A percentile compares a stretch with the other conserved stretches of the same genome.
Evolutionary conservation across 1,284 basidiomycete species (phyloP).

Genomic region (Microbotryum saponariae): DNA sequence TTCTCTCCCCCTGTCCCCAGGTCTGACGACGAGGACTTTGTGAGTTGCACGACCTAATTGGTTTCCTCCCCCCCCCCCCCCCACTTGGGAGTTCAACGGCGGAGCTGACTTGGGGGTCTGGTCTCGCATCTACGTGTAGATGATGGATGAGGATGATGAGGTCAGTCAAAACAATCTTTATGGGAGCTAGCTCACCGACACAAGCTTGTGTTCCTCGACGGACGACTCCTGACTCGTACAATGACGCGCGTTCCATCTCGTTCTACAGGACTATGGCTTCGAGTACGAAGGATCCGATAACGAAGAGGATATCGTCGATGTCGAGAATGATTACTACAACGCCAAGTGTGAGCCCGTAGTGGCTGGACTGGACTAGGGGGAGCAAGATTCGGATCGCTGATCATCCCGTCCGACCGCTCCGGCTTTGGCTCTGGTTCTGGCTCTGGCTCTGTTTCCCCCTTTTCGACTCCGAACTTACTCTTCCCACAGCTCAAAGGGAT

Average conservation of each 20-base stretch:
- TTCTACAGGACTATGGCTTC: constrained; percentile 82
- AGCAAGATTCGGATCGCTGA: background rate
- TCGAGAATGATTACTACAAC: constrained; percentile 98
- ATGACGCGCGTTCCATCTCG: background rate
- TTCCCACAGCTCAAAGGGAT: constrained; percentile 10
- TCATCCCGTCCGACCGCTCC: too few relatives aligned
- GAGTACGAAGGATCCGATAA: constrained; percentile 84
- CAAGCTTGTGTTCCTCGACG: too few relatives aligned
- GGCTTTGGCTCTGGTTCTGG: background rate
- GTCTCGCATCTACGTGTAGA: constrained; percentile 3
- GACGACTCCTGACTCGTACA: background rate
- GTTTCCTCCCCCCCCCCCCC: background rate
- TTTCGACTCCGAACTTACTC: background rate
- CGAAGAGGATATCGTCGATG: constrained; percentile 78
- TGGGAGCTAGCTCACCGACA: background rate
- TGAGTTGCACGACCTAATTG: background rate
- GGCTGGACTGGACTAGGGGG: too few relatives aligned
- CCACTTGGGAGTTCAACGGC: too few relatives aligned
- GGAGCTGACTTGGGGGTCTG: background rate
- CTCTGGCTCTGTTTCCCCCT: background rate
- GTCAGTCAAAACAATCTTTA: background rate
- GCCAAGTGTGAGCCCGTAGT: constrained; percentile 66
- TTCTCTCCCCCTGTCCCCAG: background rate
- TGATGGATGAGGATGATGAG: constrained; percentile 31
- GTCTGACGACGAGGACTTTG: constrained; percentile 26